These are phyloP conservation scores for Cystofilobasidium bisporidii DNA, from an alignment of 768 basidiomycete genomes.

Conservation along the genomic window DNA sequence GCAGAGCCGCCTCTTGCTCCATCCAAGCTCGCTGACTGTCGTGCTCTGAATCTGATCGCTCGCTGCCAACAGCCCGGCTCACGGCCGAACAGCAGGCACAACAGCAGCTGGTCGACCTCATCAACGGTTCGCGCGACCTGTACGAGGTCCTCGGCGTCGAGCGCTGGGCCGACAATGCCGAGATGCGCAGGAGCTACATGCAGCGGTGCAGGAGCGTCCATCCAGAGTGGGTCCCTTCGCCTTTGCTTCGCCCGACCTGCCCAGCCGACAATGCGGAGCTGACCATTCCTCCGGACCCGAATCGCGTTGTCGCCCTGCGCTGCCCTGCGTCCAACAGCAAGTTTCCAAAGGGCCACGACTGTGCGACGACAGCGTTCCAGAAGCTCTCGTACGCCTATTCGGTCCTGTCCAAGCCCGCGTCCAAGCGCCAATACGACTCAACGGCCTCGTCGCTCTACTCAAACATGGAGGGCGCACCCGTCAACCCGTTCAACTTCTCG, in stretches of 20 bases:
- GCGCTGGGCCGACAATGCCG: slow-evolving; percentile 50
- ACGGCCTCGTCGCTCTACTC: slow-evolving; percentile 15
- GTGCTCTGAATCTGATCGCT: too few species aligned
- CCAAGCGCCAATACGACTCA: slow-evolving; percentile 57
- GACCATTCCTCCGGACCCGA: too few species aligned
- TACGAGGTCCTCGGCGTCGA: slow-evolving; percentile 63
- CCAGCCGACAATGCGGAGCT: too few species aligned
- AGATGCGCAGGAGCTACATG: slow-evolving; percentile 66
- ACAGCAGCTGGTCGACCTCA: slow-evolving; percentile 13
- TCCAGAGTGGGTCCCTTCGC: slow-evolving; percentile 58
- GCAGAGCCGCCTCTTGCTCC: too few species aligned
- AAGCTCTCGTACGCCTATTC: slow-evolving; percentile 76
- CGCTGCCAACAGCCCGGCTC: background rate
- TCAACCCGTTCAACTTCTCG: slow-evolving; percentile 3
- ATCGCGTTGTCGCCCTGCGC: background rate
- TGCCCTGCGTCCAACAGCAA: slow-evolving; percentile 47
- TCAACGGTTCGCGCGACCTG: slow-evolving; percentile 37
- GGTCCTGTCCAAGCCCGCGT: slow-evolving; percentile 62
- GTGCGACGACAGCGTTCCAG: slow-evolving; percentile 76
- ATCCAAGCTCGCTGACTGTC: too few species aligned
- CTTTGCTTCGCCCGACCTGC: background rate
- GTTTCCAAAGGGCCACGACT: slow-evolving; percentile 58
- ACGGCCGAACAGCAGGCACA: background rate
- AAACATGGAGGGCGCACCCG: background rate
- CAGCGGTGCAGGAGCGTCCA: slow-evolving; percentile 65